A percentile compares a stretch with the other conserved stretches of the same genome.
phyloP scores from a whole-genome alignment of 2,329 filamentous ascomycete genomes.

The Neodidymelliopsis sp. region DNA sequence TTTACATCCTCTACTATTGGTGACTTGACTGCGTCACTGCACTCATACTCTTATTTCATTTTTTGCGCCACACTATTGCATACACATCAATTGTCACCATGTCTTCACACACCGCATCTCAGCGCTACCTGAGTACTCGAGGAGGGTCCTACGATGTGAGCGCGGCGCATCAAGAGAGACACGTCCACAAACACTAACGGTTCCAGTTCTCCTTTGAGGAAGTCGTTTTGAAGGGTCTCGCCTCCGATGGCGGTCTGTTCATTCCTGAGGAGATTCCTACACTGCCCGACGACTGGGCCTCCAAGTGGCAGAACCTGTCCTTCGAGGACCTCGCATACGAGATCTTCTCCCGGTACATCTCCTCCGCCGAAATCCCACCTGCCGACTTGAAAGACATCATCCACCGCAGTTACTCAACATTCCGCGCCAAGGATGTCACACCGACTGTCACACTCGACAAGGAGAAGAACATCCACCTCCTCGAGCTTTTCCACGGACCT shows the following conservation, averaged over 20 bases:
- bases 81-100: constrained; percentile 35
- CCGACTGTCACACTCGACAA: constrained; percentile 80
- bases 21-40: constrained; percentile 14
- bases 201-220: constrained; percentile 86
- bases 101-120: constrained; percentile 61
- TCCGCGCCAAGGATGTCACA: constrained; percentile 79
- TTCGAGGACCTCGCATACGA: constrained; percentile 84
- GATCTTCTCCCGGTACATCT: constrained; percentile 89
- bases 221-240: constrained; percentile 87
- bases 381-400: constrained; percentile 85
- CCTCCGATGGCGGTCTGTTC: constrained; percentile 86
- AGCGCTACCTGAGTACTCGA: constrained; percentile 68
- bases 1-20: constrained; percentile 20
- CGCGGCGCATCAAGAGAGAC: constrained; percentile 5
- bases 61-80: not conserved
- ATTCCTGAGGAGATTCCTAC: constrained; percentile 82
- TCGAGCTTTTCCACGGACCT: constrained; percentile 96
- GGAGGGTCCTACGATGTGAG: constrained; percentile 69
- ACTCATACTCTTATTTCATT: constrained; percentile 8
- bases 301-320: constrained; percentile 76
- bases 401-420: constrained; percentile 84
- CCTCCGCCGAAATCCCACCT: constrained; percentile 78
- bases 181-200: constrained; percentile 23
- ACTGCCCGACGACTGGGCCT: constrained; percentile 68
- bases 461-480: constrained; percentile 76